phyloP scores from a whole-genome alignment of 2,329 filamentous ascomycete genomes.

The Colletotrichum sp. region DNA sequence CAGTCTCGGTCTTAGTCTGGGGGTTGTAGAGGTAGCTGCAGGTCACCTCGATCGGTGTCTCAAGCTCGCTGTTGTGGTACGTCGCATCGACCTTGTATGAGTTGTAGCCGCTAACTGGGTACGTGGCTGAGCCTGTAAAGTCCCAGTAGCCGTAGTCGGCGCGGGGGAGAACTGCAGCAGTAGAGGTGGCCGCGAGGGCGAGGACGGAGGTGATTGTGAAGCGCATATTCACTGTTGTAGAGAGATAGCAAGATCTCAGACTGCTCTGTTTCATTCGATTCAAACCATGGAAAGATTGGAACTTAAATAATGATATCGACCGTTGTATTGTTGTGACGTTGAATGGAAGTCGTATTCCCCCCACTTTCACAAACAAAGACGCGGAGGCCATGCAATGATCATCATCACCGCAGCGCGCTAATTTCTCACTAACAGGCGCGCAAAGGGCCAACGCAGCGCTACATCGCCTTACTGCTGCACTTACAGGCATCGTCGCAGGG shows the following conservation, averaged over 20 bases:
- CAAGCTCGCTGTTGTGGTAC: not conserved
- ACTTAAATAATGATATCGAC: not conserved
- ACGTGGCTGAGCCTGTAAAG: not conserved
- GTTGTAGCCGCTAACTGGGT: not conserved
- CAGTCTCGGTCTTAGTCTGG: not conserved
- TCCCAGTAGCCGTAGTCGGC: conserved; percentile 4
- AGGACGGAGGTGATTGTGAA: not conserved
- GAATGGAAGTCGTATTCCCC: not conserved
- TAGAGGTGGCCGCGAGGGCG: not conserved
- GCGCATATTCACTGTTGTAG: not conserved
- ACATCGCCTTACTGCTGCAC: not conserved
- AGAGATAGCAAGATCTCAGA: not conserved
- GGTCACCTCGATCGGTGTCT: not conserved
- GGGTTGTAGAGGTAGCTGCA: conserved; percentile 6
- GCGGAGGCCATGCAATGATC: not conserved
- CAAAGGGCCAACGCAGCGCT: not conserved
- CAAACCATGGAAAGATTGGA: not conserved
- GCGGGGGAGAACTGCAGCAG: not conserved
- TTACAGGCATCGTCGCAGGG: not conserved
- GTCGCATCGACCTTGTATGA: not conserved
- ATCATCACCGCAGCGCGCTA: not conserved
- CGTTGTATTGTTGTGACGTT: not conserved
- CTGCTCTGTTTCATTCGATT: not conserved
- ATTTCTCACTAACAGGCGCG: not conserved
- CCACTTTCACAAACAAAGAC: not conserved